Percentiles rank a stretch among this genome's conserved stretches.
Evolutionary conservation across 768 basidiomycete genomes (phyloP).

Genomic region (Auricularia sp.): DNA sequence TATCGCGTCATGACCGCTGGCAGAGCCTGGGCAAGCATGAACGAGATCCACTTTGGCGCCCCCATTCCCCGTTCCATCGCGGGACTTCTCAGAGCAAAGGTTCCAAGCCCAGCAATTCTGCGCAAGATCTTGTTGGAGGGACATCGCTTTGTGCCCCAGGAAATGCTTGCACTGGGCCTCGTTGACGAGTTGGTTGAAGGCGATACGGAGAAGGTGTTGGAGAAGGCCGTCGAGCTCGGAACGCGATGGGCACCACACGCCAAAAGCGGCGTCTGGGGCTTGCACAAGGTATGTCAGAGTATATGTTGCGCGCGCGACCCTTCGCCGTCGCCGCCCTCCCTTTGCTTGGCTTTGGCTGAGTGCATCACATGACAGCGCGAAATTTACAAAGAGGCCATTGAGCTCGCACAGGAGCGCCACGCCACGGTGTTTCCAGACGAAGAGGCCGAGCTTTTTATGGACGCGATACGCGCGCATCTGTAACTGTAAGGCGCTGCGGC

Average conservation of each 20-base stretch:
- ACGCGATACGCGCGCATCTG: too few species aligned
- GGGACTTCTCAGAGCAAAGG: conserved; percentile 21
- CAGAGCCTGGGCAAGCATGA: conserved; percentile 33
- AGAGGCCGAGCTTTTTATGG: too few species aligned
- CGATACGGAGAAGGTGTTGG: neutral
- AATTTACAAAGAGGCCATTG: too few species aligned
- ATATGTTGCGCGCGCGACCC: too few species aligned
- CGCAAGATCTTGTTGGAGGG: conserved; percentile 26
- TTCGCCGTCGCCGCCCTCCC: too few species aligned
- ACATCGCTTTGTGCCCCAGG: conserved; percentile 26
- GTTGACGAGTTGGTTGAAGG: conserved; percentile 28
- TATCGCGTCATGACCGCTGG: conserved; percentile 17
- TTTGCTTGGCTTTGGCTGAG: too few species aligned
- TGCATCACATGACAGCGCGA: too few species aligned
- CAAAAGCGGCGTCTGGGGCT: neutral
- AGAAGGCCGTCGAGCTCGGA: neutral
- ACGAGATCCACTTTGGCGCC: conserved; percentile 32
- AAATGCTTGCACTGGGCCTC: conserved; percentile 21
- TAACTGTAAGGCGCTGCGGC: too few species aligned
- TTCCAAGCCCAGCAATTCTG: conserved; percentile 20
- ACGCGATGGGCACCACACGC: neutral
- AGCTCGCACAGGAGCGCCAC: too few species aligned
- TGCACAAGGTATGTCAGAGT: neutral
- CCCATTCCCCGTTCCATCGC: conserved; percentile 28
- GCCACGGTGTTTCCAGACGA: too few species aligned